These are phyloP conservation scores for Tricholoma furcatifolium DNA, from an alignment of 768 basidiomycete genomes.

Conservation along the genomic window DNA sequence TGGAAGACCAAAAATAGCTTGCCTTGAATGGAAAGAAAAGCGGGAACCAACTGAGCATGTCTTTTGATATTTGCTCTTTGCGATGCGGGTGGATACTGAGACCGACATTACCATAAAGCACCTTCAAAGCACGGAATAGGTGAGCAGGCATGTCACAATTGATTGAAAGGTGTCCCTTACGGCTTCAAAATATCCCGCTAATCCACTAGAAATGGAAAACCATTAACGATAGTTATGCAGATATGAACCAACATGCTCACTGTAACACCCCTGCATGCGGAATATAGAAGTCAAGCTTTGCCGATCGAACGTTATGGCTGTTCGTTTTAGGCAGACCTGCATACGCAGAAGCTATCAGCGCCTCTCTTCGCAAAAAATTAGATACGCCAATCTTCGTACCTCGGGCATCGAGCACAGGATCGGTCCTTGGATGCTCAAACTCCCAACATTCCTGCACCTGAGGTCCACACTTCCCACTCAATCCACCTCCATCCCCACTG, in stretches of 20 bases:
- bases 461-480: slow-evolving; percentile 69
- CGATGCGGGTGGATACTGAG: slow-evolving; percentile 92
- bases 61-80: slow-evolving; percentile 82
- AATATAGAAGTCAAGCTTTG: slow-evolving; percentile 85
- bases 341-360: background rate
- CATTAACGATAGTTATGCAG: background rate
- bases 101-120: slow-evolving; percentile 86
- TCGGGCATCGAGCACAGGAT: slow-evolving; percentile 68
- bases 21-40: slow-evolving; percentile 92
- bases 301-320: slow-evolving; percentile 90
- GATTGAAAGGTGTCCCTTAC: slow-evolving; percentile 24
- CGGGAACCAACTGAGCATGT: slow-evolving; percentile 99
- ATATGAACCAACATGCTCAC: slow-evolving; percentile 28
- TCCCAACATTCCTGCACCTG: slow-evolving; percentile 96
- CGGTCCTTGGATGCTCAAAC: slow-evolving; percentile 89
- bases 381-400: slow-evolving; percentile 40
- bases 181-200: slow-evolving; percentile 97
- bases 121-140: slow-evolving; percentile 22
- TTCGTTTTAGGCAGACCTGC: slow-evolving; percentile 91
- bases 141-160: background rate
- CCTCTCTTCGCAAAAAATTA: background rate
- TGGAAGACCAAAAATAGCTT: slow-evolving; percentile 1
- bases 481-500: slow-evolving; percentile 67
- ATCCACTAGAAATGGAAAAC: slow-evolving; percentile 47
- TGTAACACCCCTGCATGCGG: slow-evolving; percentile 93